Evolutionary conservation across 2,329 filamentous ascomycete species (phyloP).

Genomic region (Paracoccidioides brasiliensis): DNA sequence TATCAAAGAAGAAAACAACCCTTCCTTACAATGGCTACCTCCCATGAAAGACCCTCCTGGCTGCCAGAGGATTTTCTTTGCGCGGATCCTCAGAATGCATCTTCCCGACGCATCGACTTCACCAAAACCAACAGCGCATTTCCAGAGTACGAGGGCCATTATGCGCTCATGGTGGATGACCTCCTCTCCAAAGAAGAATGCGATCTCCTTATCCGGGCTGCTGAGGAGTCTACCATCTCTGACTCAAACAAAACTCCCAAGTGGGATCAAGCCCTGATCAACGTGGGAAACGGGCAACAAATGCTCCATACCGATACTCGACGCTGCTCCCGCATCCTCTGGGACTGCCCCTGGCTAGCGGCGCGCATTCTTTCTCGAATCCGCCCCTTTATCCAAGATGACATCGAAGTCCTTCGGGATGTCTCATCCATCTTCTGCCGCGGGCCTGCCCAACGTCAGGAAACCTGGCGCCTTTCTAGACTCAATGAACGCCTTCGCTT

Average conservation of each 20-base stretch:
- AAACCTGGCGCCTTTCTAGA: conserved; percentile 25
- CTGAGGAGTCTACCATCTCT: conserved; percentile 23
- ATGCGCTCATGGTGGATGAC: conserved; percentile 52
- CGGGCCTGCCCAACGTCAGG: conserved; percentile 30
- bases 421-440: conserved; percentile 34
- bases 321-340: conserved; percentile 65
- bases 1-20: not conserved
- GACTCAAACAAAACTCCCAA: conserved; percentile 25
- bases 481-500: conserved; percentile 66
- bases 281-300: conserved; percentile 50
- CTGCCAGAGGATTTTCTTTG: conserved; percentile 20
- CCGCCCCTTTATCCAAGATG: conserved; percentile 32
- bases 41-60: not conserved
- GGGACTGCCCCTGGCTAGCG: conserved; percentile 51
- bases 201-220: conserved; percentile 39
- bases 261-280: conserved; percentile 60
- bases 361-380: conserved; percentile 50
- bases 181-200: conserved; percentile 54
- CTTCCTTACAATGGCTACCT: not conserved
- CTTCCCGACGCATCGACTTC: conserved; percentile 43
- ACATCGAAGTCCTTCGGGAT: conserved; percentile 27
- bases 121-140: conserved; percentile 30
- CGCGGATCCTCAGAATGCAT: conserved; percentile 33
- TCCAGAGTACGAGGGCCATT: conserved; percentile 40
- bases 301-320: conserved; percentile 44